Evolutionary conservation across 2,329 filamentous ascomycete genomes (phyloP).

Genomic region (Hypoxylon sp.): DNA sequence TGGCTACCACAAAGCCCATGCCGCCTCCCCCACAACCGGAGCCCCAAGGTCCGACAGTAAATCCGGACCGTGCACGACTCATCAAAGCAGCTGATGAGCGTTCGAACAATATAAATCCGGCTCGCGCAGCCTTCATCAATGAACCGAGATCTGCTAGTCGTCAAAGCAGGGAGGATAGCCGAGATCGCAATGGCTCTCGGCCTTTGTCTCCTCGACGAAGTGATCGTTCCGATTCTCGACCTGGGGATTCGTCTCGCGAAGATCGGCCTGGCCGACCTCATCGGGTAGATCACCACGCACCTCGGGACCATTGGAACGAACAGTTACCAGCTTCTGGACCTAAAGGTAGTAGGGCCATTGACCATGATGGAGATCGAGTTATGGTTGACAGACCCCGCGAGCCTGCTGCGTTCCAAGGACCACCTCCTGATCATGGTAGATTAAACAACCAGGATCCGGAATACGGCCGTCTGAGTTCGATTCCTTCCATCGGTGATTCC

Average conservation of each 20-base stretch:
- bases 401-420: conserved; percentile 57
- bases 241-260: conserved; percentile 61
- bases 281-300: conserved; percentile 55
- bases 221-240: conserved; percentile 57
- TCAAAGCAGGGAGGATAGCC: conserved; percentile 61
- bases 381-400: conserved; percentile 61
- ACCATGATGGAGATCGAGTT: conserved; percentile 60
- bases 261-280: conserved; percentile 64
- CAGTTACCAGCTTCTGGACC: conserved; percentile 46
- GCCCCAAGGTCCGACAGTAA: conserved; percentile 65
- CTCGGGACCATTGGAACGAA: conserved; percentile 55
- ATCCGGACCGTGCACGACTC: conserved; percentile 69
- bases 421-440: conserved; percentile 63
- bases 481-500: conserved; percentile 60
- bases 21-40: conserved; percentile 51
- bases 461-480: conserved; percentile 73
- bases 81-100: conserved; percentile 58
- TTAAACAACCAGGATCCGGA: conserved; percentile 71
- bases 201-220: conserved; percentile 66
- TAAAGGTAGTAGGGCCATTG: conserved; percentile 53
- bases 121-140: conserved; percentile 63
- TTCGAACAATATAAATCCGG: conserved; percentile 63
- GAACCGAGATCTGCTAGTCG: conserved; percentile 59
- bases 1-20: conserved; percentile 52
- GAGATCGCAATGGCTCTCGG: conserved; percentile 58